Base-by-base conservation (phyloP, 768 basidiomycete genomes). In the Sistotremastrum suecicum region DNA sequence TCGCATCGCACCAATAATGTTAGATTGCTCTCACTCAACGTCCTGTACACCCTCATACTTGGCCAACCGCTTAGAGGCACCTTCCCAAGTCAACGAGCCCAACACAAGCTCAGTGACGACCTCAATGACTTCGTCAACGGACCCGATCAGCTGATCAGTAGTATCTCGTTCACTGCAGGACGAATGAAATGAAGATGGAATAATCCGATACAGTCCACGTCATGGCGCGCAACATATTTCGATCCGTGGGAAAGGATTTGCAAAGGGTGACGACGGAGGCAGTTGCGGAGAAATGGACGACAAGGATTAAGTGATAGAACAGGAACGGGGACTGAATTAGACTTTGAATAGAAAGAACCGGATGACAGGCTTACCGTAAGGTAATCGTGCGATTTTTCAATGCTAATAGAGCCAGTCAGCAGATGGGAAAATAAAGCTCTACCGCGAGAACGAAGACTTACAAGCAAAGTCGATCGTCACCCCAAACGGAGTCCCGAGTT, bases 401-500 rank as follows among this genome's bases (percentile, higher is more conserved):
- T 49, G 94, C 91, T 94, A 62, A 37, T 45, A 12, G 45, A 48
- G 43, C 45, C 29, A 41, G 47, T 42, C 43, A 42, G 33, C 37
- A 37, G 35, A 48, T 39, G 36, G 20, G 30, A 34, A n/a, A 33
- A 20, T 4, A 28, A 3, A 12, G 7, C 37, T 20, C 41, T 30
- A 50, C 9, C 10, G 45, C 43, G 40, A 44, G 43, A 48, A 46
- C 44, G 39, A 20, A 36, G 35, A 38, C 76, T 57, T 53, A 83
- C 81, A 79, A 5, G 92, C 95, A 66, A 98, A 97, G 63, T 97
- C 94, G 46, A 98, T 72, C 1, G 95, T 99, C 48, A 94, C 72
- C 42, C 94, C 95, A 63, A 83, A 99, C 1, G 95, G 95, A 32
- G 95, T 98, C 51, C 95, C 95, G 39, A 99, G 75, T 66, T 98